Conservation (phyloP, 2,329 filamentous ascomycete species). For the Lachnellula willkommii region DNA sequence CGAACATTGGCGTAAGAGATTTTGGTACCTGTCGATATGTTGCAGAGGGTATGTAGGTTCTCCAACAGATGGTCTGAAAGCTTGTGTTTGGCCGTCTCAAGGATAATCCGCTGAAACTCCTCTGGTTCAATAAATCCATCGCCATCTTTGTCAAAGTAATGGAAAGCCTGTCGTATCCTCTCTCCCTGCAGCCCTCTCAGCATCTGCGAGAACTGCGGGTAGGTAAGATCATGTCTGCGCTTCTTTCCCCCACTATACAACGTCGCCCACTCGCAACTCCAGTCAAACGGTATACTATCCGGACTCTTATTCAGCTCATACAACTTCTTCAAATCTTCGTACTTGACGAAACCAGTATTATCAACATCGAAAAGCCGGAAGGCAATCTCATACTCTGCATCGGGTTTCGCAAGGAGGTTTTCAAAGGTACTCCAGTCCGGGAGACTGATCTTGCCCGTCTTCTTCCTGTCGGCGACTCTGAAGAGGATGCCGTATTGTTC, state of each 20-base stretch:
- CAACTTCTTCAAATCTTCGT: slow-evolving; percentile 76
- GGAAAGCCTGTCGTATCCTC: slow-evolving; percentile 91
- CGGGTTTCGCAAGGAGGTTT: slow-evolving; percentile 86
- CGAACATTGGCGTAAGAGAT: slow-evolving; percentile 97
- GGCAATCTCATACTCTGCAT: slow-evolving; percentile 97
- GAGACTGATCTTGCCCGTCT: slow-evolving; percentile 67
- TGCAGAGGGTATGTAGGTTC: slow-evolving; percentile 88
- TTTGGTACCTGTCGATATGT: slow-evolving; percentile 85
- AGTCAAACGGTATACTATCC: slow-evolving; percentile 86
- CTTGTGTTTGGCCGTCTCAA: slow-evolving; percentile 90
- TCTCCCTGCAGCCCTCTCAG: slow-evolving; percentile 92
- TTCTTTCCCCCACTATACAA: slow-evolving; percentile 88
- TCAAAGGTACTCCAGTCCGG: slow-evolving; percentile 91
- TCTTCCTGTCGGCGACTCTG: slow-evolving; percentile 76
- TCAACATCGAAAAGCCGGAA: slow-evolving; percentile 93
- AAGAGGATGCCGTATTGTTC: slow-evolving; percentile 96
- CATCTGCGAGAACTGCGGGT: slow-evolving; percentile 97
- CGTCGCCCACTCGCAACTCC: slow-evolving; percentile 94
- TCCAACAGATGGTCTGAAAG: slow-evolving; percentile 91
- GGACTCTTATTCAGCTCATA: slow-evolving; percentile 87
- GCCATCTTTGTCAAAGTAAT: slow-evolving; percentile 81
- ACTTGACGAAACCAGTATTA: slow-evolving; percentile 78
- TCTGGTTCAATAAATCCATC: slow-evolving; percentile 95
- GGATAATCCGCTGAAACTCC: slow-evolving; percentile 94
- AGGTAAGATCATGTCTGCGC: slow-evolving; percentile 85